Evolutionary conservation across 1,284 basidiomycete species (phyloP), one percentile per base, ranked within the genome.

Genomic region (Tremellales sp.): DNA sequence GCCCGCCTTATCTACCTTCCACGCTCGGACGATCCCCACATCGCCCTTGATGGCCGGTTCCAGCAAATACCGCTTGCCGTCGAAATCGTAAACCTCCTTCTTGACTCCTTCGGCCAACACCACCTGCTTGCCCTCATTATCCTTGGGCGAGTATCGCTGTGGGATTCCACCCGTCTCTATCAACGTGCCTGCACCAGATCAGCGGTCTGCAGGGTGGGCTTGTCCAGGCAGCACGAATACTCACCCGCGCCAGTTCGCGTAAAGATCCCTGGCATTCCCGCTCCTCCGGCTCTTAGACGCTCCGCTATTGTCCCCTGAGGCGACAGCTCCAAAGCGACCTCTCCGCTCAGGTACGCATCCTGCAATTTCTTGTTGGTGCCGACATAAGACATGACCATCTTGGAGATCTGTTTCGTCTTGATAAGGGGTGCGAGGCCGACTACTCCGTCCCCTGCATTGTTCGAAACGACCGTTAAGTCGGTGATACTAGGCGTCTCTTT

Each of bases 241-340:
- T 56, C 45, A 64, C 69, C 67, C n/a, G 87, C 87, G 40, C 93
- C 94, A 2, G 92, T 96, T 4, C 92, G 89, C 4, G 92, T 97
- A 76, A 81, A 98, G 78, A 98, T 93, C 10, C 89, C 93, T 5
- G 94, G 94, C 61, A 96, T 93, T 49, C 94, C 94, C 21, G 90
- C 89, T 3, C 88, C 93, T 51, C 90, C 90, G 4, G 93, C 87
- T 27, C 93, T 84, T 54, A 96, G 80, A 54, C 92, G 84, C 69
- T 96, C 94, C 17, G 87, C 86, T 25, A 98, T 83, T 11, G 90
- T 93, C n/a, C 77, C 91, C 75, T 96, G 91, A 2, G 91, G 91
- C 40, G 86, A 87, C 27, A 96, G 83, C 68, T 96, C 91, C 36
- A 96, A 75, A 0, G 85, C 82, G 54, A 94, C 85, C 54, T 87